These are phyloP conservation scores for Stemphylium vesicarium DNA, from an alignment of 2,329 filamentous ascomycete species.

Conservation along the genomic window DNA sequence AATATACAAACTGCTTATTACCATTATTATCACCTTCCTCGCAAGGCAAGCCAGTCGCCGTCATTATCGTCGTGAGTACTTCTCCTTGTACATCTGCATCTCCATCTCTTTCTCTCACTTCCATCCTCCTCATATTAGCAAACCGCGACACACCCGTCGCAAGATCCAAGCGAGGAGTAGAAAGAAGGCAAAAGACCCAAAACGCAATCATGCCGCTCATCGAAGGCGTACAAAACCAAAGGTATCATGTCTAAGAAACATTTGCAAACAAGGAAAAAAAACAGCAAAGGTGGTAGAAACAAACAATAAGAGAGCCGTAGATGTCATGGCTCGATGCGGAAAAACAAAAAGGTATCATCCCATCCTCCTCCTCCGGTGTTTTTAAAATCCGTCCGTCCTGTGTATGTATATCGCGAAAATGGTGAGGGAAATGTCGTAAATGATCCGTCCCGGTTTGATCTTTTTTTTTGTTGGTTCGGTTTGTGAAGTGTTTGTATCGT, in stretches of 20 bases:
- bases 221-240: background rate
- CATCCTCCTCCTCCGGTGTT: too few relatives aligned
- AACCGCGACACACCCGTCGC: too few relatives aligned
- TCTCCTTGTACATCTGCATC: background rate
- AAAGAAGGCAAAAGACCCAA: background rate
- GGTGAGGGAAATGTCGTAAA: background rate
- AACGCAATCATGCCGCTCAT: background rate
- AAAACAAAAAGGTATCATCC: background rate
- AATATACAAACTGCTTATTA: too few relatives aligned
- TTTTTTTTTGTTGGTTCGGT: too few relatives aligned
- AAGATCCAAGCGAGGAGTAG: background rate
- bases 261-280: background rate
- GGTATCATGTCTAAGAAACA: conserved; percentile 1
- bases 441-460: too few relatives aligned
- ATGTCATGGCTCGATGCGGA: background rate
- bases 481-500: too few relatives aligned
- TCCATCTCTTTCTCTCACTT: background rate
- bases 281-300: background rate
- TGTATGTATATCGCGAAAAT: background rate
- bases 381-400: background rate
- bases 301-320: background rate
- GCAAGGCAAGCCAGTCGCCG: too few relatives aligned
- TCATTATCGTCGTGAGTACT: too few relatives aligned
- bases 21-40: too few relatives aligned
- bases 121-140: too few relatives aligned